Base-by-base conservation (phyloP, 139 green algal genomes). In the Zygnema cylindricum region DNA sequence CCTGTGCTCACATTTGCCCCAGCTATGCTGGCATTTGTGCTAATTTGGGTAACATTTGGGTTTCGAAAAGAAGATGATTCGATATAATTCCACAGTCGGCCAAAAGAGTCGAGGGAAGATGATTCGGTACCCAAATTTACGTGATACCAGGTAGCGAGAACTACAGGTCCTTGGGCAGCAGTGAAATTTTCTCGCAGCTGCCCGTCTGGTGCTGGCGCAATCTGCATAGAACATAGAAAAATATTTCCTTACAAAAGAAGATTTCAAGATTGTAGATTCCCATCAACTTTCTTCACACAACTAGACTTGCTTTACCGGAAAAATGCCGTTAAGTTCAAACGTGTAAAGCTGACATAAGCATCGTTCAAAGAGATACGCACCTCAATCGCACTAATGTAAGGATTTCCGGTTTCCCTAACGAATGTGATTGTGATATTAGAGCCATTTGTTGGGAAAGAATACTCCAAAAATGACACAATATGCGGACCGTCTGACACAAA, bases 111-210 rank as follows among this genome's bases (percentile, higher is more conserved):
- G 16, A 25, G 16, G 36, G 38, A 54, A 16, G 7, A 43, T 7
- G 36, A 54, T 7, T 3, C 7, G 71, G 36, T 16, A 23, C 71
- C 71, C 36, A 79, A 54, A 43, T 79, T 79, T 41, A 3, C 36
- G 3, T 16, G 71, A 11, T 79, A 7, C 7, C 7, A 25, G 49
- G 16, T 7, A 16, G 49, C 7, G 49, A 63, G 49, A 11, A 79
- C 71, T 79, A 79, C 16, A 43, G 36, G 36, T 3, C 36, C 38
- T 11, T 54, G 38, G 71, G 71, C 36, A 41, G 38, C 7, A 43
- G 71, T 79, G 71, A 54, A 79, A 41, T 7, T 79, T 43, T 79
- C 71, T 3, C 71, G 36, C 11, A 54, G 38, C 71, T 79, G 71
- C 71, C 71, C 71, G 36, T 3, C 71, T 3, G 71, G 71, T 43